These are phyloP conservation scores for Chlorella sp. DNA, from an alignment of 139 green algal species.

Conservation along the genomic window DNA sequence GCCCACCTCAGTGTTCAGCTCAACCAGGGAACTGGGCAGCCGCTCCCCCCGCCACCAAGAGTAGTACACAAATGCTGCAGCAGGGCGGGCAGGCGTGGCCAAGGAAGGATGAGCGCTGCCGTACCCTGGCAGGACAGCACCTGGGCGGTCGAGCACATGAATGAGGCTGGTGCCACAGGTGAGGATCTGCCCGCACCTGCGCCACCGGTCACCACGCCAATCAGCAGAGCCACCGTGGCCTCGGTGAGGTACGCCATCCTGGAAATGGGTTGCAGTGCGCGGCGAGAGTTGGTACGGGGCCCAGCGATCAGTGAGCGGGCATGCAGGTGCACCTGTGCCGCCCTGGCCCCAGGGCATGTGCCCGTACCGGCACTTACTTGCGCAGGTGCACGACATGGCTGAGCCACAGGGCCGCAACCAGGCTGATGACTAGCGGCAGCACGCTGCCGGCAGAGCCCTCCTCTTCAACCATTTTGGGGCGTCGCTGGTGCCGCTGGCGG, in stretches of 20 bases:
- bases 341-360: no score
- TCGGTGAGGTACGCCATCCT: conserved; percentile 34
- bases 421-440: conserved; percentile 8
- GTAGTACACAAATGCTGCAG: conserved; percentile 12
- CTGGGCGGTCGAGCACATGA: no score
- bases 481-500: no score
- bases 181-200: conserved; percentile 40
- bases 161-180: no score
- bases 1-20: conserved; percentile 26
- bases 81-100: no score
- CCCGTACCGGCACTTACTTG: not conserved
- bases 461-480: no score
- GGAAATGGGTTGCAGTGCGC: not conserved
- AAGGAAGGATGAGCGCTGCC: no score
- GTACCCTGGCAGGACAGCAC: no score
- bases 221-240: conserved; percentile 47
- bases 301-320: no score
- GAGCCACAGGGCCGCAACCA: not conserved
- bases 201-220: conserved; percentile 43
- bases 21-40: conserved; percentile 55
- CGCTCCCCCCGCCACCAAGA: conserved; percentile 56
- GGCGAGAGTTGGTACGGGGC: no score
- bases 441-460: no score
- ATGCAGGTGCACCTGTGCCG: no score
- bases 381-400: not conserved